Evolutionary conservation across 331 rosid species (phyloP), one percentile per base, ranked within the genome.

Genomic region (Pyrus hybrid): DNA sequence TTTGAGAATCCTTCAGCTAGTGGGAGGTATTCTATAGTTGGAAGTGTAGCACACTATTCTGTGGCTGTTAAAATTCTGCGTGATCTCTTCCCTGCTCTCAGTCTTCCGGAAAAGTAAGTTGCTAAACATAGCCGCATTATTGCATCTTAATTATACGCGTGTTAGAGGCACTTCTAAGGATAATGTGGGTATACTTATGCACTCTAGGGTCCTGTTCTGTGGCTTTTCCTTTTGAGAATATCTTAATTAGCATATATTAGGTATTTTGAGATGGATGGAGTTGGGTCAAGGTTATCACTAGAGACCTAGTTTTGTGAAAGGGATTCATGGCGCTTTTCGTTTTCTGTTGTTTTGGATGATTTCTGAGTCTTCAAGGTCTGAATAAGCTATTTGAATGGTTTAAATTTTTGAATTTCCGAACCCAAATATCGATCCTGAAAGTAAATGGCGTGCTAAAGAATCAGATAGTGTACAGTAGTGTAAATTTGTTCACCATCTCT

Each of bases 1-100:
- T 85, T 61, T 85, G 91, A 89, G 81, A 77, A 62, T 20, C 80
- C 87, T 75, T 85, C 93, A 17, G 87, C 93, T 11, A 73, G 54
- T 65, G 93, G 93, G 71, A 81, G 93, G 77, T 81, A 83, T 70
- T 85, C 84, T 64, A 6, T 87, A 79, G 75, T 35, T 63, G 91
- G 77, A 65, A 75, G 57, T 20, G 87, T 87, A 25, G 28, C 21
- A 60, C 87, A 87, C 68, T 33, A 3, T 62, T 63, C 90, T 43
- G 86, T 79, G 37, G 4, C 76, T 57, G 85, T 77, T 45, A 78
- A 75, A 77, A 80, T 78, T 76, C 83, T 88, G 72, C 86, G 14
- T 17, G 68, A 83, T 20, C 49, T 86, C 45, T 84, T 83, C 75
- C 91, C 96, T n/a, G 54, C 81, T 21, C 16, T 87, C 49, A 37